phyloP scores from a whole-genome alignment of 2,329 filamentous ascomycete genomes.

The Verticillium alfalfae region DNA sequence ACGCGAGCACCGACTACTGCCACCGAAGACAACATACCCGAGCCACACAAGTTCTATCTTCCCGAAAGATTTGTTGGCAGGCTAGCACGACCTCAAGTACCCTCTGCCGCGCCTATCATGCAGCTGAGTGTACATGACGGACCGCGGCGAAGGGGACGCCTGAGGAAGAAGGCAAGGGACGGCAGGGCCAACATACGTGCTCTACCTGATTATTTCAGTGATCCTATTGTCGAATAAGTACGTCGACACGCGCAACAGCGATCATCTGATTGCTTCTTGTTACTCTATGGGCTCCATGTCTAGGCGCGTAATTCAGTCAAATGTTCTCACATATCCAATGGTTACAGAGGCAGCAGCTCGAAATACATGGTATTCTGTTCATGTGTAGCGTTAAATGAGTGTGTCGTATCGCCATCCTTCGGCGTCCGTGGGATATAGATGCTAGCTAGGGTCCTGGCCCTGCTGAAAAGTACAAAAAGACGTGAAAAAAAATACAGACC shows the following conservation, averaged over 20 bases:
- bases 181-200: conserved; percentile 7
- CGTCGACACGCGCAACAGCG: too few species aligned
- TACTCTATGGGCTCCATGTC: too few species aligned
- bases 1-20: conserved; percentile 4
- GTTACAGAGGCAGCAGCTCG: neutral
- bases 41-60: conserved; percentile 5
- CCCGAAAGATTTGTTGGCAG: conserved; percentile 10
- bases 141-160: neutral
- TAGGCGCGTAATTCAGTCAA: too few species aligned
- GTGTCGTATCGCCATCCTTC: conserved; percentile 3
- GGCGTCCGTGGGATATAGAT: conserved; percentile 8
- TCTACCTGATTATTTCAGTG: conserved; percentile 7
- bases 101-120: neutral
- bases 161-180: conserved; percentile 4
- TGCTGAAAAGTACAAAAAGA: conserved; percentile 1
- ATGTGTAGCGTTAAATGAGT: neutral
- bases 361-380: neutral
- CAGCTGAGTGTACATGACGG: neutral
- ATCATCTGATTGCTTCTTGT: too few species aligned
- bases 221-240: conserved; percentile 10
- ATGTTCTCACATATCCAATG: too few species aligned
- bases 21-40: neutral
- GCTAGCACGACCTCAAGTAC: neutral
- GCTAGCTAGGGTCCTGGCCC: conserved; percentile 6
- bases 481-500: neutral